Percentiles rank a stretch among this genome's conserved stretches.
These are phyloP conservation scores for Leishmania martiniquensis DNA, from an alignment of 208 protist genomes.

Conservation along the genomic window DNA sequence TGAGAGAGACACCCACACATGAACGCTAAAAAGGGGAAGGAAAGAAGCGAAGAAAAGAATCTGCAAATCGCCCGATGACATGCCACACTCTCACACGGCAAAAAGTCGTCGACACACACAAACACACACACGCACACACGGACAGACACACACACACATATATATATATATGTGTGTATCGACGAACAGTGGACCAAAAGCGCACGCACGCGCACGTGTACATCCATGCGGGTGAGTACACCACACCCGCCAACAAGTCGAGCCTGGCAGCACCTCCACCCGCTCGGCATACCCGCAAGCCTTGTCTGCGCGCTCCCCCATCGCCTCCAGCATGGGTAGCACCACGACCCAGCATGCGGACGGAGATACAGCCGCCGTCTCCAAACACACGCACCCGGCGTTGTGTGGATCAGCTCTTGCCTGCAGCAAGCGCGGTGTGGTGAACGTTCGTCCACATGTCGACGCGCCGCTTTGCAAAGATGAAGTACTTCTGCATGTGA, in stretches of 20 bases:
- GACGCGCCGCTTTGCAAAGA: conserved; percentile 67
- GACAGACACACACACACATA: background rate
- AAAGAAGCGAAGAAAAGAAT: too few relatives aligned
- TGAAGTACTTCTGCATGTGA: conserved; percentile 83
- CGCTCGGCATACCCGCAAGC: background rate
- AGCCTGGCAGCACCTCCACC: background rate
- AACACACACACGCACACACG: background rate
- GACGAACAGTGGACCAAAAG: background rate
- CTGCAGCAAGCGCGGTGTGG: conserved; percentile 41
- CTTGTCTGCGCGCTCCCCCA: background rate
- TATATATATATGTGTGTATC: background rate
- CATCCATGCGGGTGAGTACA: background rate
- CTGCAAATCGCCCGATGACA: too few relatives aligned
- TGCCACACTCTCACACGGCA: background rate
- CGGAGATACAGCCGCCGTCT: background rate
- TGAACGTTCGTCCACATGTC: conserved; percentile 69
- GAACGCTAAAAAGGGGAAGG: background rate
- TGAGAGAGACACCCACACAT: too few relatives aligned
- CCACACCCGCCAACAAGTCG: background rate
- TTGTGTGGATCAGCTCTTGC: conserved; percentile 27
- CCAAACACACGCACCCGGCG: background rate
- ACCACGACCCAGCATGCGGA: background rate
- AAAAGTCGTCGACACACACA: background rate
- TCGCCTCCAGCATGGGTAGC: background rate
- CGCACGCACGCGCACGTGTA: background rate